Evolutionary conservation across 495 filamentous ascomycete species (phyloP).

Genomic region (Cudoniella acicularis): DNA sequence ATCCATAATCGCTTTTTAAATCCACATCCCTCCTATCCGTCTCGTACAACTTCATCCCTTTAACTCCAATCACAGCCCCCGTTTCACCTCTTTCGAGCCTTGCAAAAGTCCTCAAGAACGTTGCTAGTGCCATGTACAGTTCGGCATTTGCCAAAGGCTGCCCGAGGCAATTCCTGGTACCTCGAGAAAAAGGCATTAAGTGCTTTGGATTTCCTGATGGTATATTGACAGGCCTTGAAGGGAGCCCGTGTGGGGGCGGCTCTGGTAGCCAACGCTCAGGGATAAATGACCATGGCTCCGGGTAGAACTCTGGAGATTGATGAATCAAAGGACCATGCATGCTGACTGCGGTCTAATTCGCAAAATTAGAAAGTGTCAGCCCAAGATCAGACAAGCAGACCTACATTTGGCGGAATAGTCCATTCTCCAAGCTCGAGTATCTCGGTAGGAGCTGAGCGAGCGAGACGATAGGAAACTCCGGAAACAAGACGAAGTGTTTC

Average conservation of each 20-base stretch:
- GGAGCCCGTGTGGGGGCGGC: too few relatives aligned
- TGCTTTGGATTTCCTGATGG: constrained; percentile 23
- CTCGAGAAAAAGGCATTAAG: constrained; percentile 41
- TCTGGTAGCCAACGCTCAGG: constrained; percentile 42
- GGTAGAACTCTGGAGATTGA: constrained; percentile 30
- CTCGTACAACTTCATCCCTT: constrained; percentile 11
- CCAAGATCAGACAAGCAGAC: neutral
- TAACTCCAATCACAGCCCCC: neutral
- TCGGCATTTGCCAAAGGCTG: constrained; percentile 8
- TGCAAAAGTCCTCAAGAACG: constrained; percentile 13
- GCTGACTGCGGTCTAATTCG: constrained; percentile 5
- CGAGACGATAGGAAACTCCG: constrained; percentile 9
- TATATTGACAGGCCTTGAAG: too few relatives aligned
- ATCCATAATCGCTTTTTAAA: constrained; percentile 4
- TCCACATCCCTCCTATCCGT: constrained; percentile 10
- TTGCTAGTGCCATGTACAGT: constrained; percentile 28
- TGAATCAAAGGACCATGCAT: constrained; percentile 8
- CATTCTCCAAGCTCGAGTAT: constrained; percentile 6
- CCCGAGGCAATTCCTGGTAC: constrained; percentile 36
- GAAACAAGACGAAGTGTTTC: constrained; percentile 6
- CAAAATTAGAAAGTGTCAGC: neutral
- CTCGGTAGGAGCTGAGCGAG: constrained; percentile 5
- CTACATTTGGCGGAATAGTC: constrained; percentile 10
- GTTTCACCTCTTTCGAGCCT: constrained; percentile 3
- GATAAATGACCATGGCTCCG: constrained; percentile 38